A percentile compares a stretch with the other conserved stretches of the same genome.
phyloP scores from a whole-genome alignment of 805 yeast species.

The Cyberlindnera subsufficiens region DNA sequence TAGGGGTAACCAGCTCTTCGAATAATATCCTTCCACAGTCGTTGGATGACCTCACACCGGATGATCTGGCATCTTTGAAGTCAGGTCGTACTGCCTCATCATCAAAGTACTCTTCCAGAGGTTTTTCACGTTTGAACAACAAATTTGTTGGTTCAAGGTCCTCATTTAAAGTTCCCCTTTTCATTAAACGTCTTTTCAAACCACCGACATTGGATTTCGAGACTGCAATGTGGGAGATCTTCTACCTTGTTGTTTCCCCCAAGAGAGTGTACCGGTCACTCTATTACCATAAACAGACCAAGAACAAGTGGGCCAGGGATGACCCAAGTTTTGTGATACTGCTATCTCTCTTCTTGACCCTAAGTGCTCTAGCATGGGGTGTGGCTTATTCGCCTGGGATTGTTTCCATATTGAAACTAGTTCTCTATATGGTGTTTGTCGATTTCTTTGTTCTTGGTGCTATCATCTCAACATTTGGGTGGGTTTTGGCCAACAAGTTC shows the following conservation, averaged over 20 bases:
- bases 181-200: constrained; percentile 44
- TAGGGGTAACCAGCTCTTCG: background rate
- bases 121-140: constrained; percentile 5
- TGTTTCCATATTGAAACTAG: constrained; percentile 54
- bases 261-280: constrained; percentile 76
- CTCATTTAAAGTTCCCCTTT: constrained; percentile 26
- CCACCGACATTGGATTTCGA: constrained; percentile 87
- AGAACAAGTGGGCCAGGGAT: constrained; percentile 80
- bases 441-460: constrained; percentile 74
- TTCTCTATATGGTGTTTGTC: constrained; percentile 76
- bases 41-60: constrained; percentile 12
- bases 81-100: constrained; percentile 17
- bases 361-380: constrained; percentile 90
- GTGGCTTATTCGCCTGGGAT: constrained; percentile 66
- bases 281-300: constrained; percentile 77
- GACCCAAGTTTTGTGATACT: constrained; percentile 85
- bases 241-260: constrained; percentile 68
- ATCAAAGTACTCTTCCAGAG: constrained; percentile 1
- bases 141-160: background rate
- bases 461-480: constrained; percentile 62
- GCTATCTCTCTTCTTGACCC: constrained; percentile 54
- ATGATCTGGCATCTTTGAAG: constrained; percentile 19
- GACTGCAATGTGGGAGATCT: constrained; percentile 89
- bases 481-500: constrained; percentile 66
- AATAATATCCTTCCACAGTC: constrained; percentile 15